These are phyloP conservation scores for Verbena officinalis DNA, from an alignment of 257 asterid genomes.

Conservation along the genomic window DNA sequence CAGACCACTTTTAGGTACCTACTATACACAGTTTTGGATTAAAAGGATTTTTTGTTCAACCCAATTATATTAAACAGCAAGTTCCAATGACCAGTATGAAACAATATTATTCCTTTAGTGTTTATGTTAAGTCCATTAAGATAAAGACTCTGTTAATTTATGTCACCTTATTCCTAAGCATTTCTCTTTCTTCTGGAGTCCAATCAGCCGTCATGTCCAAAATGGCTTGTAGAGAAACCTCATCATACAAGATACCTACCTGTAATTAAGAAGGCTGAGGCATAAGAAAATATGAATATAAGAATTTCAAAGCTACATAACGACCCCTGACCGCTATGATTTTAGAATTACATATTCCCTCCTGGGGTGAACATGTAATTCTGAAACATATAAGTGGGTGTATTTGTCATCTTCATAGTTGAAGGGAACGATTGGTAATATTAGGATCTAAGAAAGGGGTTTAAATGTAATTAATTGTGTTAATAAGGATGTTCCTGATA, in stretches of 20 bases:
- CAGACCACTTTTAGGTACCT: constrained; percentile 85
- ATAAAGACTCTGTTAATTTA: not conserved
- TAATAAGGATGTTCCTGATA: too few relatives aligned
- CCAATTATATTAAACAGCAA: not conserved
- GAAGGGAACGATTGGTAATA: too few relatives aligned
- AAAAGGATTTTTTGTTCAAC: not conserved
- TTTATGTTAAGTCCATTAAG: constrained; percentile 1
- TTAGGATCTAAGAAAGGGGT: too few relatives aligned
- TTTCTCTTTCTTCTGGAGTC: constrained; percentile 79
- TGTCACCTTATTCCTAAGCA: constrained; percentile 88
- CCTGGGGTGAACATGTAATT: too few relatives aligned
- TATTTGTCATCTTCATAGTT: too few relatives aligned
- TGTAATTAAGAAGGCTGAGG: constrained; percentile 42
- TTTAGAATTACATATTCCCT: too few relatives aligned
- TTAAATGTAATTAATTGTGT: too few relatives aligned
- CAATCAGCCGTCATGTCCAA: constrained; percentile 92
- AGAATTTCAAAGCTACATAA: too few relatives aligned
- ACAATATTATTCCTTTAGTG: not conserved
- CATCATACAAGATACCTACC: constrained; percentile 96
- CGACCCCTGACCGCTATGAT: too few relatives aligned
- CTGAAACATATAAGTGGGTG: too few relatives aligned
- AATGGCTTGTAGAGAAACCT: constrained; percentile 71
- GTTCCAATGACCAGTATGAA: not conserved
- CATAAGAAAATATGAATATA: too few relatives aligned
- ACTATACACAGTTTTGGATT: constrained; percentile 32